Base-by-base conservation (phyloP, 2,329 filamentous ascomycete genomes). In the Onygenales sp. region DNA sequence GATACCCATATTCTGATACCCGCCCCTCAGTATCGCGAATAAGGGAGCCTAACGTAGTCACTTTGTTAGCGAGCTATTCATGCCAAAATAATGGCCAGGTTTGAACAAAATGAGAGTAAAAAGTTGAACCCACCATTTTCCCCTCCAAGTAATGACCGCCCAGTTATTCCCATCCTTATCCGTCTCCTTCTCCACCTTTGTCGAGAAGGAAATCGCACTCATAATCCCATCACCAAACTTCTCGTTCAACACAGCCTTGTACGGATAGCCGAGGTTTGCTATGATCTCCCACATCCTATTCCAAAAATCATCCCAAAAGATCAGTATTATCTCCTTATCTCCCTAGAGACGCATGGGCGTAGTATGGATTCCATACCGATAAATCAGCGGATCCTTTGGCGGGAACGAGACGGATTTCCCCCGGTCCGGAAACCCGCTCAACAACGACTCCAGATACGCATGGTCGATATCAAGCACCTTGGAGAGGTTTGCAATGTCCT, bases 151-250 rank as follows among this genome's bases (percentile, higher is more conserved):
- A 60, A 95, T 94, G 61, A 90, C 83, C 3, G 86, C 89, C 89
- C 89, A 95, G 6, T 85, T 77, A 51, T 81, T 79, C 3, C 90
- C 91, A 63, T 87, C 81, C 56, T 86, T 83, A 67, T 96, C 92
- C 1, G 85, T 84, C 79, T 97, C 92, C 80, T 94, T 95, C 69
- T 96, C 89, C 2, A 97, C 87, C 65, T 89, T 89, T 0, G 89
- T 95, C 51, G 83, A 87, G 70, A 95, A 96, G 13, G 84, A 83
- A 65, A 96, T 95, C 1, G 91, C 92, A 66, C 89, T 95, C 92
- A 97, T 96, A 65, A 97, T 97, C 1, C 92, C 92, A 66, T 91
- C 87, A 0, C 87, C 87, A 66, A 89, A 90, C 77, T 96, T 96
- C 79, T 97, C 92, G 62, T 97, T 96, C 70, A 96, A 68, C 4